Evolutionary conservation across 139 green algal species (phyloP), one percentile per base, ranked within the genome.

Genomic region (Chlamydomonas sp.): DNA sequence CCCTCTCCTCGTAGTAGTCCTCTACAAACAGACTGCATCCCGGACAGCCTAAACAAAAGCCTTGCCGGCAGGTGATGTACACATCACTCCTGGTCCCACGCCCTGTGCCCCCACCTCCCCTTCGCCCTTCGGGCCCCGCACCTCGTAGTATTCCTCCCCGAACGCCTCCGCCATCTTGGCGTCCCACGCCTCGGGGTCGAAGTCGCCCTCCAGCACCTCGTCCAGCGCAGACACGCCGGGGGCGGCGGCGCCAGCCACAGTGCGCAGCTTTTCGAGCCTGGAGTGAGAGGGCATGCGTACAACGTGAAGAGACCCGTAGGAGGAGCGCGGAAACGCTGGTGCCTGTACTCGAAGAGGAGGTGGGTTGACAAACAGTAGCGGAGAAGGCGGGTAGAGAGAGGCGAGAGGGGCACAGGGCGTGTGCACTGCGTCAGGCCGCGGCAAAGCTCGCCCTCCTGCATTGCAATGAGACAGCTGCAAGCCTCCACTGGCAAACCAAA

Each of bases 131-230:
- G 49, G 60, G 14, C 4, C 17, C 60, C 83, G 0, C 14, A 94
- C 93, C 71, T 95, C 88, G 82, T 99, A 99, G 89, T 99, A 99
- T 0, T 97, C 93, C 59, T 98, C 96, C 10, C 92, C 94, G 92
- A 99, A 99, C 0, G 95, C 94, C 3, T 83, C 93, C 57, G 89
- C 92, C 97, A 99, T 99, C 68, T 94, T 92, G 57, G 79, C 87
- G 93, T 99, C 97, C 91, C 98, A 97, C 80, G 95, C 95, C 59
- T 96, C 97, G 0, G 96, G 95, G 86, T 99, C 97, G 89, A 99
- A 99, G 62, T 99, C 97, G 2, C 92, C 95, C 12, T 97, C 95
- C 77, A 99, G 88, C 67, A 98, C 90, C 12, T 93, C 87, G 16
- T 95, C 90, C 16, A 97, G 84, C 49, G 91, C 73, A 49, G 78